Evolutionary conservation across 495 filamentous ascomycete species (phyloP).

Genomic region (Penicillium tannophilum): DNA sequence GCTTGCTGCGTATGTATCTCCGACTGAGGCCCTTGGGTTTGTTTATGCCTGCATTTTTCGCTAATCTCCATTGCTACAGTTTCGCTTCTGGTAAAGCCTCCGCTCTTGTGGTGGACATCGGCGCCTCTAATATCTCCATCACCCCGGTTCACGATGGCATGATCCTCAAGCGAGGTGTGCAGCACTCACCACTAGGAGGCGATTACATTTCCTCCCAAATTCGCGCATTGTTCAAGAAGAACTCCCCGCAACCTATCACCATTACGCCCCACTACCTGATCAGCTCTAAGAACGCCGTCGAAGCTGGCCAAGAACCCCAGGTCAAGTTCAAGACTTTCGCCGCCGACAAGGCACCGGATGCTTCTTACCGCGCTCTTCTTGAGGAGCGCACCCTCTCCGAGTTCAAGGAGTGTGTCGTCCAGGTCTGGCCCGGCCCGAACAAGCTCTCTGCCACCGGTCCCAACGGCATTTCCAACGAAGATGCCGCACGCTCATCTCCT

Average conservation of each 20-base stretch:
- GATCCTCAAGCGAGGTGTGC: constrained; percentile 85
- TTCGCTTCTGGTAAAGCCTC: constrained; percentile 93
- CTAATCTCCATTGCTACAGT: constrained; percentile 34
- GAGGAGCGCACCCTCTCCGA: constrained; percentile 93
- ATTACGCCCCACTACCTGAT: constrained; percentile 87
- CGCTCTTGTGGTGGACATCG: constrained; percentile 88
- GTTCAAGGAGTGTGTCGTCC: constrained; percentile 97
- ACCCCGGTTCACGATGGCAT: constrained; percentile 93
- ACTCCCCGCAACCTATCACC: constrained; percentile 73
- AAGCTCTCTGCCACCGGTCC: constrained; percentile 60
- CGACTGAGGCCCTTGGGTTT: neutral
- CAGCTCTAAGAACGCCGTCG: constrained; percentile 80
- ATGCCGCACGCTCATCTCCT: constrained; percentile 62
- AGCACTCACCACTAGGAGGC: constrained; percentile 81
- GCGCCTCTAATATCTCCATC: constrained; percentile 86
- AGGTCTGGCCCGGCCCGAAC: constrained; percentile 86
- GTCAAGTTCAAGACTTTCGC: constrained; percentile 68
- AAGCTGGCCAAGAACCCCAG: constrained; percentile 79
- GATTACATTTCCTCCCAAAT: constrained; percentile 88
- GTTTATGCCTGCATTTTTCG: neutral
- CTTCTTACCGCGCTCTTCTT: constrained; percentile 75
- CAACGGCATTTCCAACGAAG: constrained; percentile 64
- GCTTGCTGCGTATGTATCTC: constrained; percentile 58
- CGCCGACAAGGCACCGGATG: constrained; percentile 59
- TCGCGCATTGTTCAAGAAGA: constrained; percentile 71